Evolutionary conservation across 179 eudicot species (phyloP).

Genomic region (Gypsophila paniculata): DNA sequence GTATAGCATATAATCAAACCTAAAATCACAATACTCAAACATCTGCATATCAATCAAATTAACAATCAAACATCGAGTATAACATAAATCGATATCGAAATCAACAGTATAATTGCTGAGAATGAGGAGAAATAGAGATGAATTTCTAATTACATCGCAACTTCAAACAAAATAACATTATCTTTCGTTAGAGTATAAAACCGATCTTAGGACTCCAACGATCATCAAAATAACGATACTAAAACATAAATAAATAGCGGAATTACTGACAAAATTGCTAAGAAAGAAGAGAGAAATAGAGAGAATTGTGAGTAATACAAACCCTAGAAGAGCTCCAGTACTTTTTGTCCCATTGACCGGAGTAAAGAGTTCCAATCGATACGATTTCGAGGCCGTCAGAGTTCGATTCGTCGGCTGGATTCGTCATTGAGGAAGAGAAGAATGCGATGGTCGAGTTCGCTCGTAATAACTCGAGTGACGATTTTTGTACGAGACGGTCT

Average conservation of each 20-base stretch:
- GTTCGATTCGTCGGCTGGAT: conserved; percentile 6
- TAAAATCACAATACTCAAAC: background rate
- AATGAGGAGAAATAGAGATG: no score
- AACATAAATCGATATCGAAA: background rate
- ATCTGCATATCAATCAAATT: no score
- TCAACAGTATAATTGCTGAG: no score
- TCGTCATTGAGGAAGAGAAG: conserved; percentile 25
- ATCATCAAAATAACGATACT: no score
- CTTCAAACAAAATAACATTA: no score
- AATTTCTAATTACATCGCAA: no score
- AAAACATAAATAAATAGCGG: background rate
- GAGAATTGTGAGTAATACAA: conserved; percentile 28
- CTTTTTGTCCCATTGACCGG: conserved; percentile 82
- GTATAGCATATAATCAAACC: no score
- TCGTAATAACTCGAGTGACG: no score
- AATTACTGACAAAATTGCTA: background rate
- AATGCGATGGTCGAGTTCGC: background rate
- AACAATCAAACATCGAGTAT: background rate
- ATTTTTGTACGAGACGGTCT: no score
- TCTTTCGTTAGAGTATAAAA: no score
- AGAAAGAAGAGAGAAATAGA: conserved; percentile 7
- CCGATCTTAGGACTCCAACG: no score
- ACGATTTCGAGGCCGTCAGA: conserved; percentile 71
- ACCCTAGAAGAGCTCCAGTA: conserved; percentile 99
- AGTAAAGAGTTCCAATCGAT: conserved; percentile 64